A percentile compares a stretch with the other conserved stretches of the same genome.
phyloP scores from a whole-genome alignment of 73 alveolate genomes.

The Stentor coeruleus region DNA sequence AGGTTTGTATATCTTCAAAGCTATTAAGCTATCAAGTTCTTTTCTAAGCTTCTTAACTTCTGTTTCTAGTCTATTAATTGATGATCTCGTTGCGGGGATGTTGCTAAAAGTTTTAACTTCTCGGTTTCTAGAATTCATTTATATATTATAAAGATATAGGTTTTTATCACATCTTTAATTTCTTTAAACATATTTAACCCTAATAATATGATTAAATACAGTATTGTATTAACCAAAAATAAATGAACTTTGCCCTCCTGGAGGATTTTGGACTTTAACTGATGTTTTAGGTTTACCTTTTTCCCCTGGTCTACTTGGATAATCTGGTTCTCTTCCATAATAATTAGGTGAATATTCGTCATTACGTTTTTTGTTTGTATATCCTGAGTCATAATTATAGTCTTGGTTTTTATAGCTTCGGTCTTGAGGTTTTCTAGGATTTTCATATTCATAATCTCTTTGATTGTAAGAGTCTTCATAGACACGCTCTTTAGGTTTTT shows the following conservation, averaged over 20 bases:
- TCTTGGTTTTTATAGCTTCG: background rate
- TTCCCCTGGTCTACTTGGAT: background rate
- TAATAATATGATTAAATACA: background rate
- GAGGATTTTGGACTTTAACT: background rate
- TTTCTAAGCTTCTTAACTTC: background rate
- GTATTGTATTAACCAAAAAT: background rate
- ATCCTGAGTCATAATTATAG: background rate
- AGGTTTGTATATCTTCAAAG: background rate
- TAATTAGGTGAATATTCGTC: too few species aligned
- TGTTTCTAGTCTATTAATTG: background rate
- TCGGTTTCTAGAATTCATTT: too few species aligned
- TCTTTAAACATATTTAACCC: too few species aligned
- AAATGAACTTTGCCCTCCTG: background rate
- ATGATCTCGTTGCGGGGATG: too few species aligned
- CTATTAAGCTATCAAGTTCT: background rate
- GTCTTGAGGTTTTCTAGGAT: background rate
- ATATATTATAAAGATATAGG: too few species aligned
- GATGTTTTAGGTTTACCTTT: background rate
- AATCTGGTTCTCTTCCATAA: background rate
- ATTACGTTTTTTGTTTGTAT: background rate
- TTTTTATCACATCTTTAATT: too few species aligned
- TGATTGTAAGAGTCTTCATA: too few species aligned
- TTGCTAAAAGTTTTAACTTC: too few species aligned
- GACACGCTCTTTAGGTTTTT: too few species aligned
- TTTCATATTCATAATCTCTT: constrained; percentile 7